A percentile compares a stretch with the other conserved stretches of the same genome.
Evolutionary conservation across 1,284 basidiomycete genomes (phyloP).

Genomic region (Tilletia walkeri): DNA sequence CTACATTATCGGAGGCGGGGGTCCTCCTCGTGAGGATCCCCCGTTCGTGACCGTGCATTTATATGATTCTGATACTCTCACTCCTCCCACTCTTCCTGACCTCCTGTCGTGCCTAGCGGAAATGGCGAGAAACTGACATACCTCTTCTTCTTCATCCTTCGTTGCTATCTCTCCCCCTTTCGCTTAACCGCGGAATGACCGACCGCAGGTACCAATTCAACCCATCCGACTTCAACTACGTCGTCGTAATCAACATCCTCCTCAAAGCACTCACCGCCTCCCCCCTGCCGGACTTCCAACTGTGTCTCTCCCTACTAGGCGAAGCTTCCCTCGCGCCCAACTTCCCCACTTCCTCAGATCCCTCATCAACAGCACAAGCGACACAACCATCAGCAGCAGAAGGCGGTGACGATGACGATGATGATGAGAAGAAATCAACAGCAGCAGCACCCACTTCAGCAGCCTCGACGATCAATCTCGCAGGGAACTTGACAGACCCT

Average conservation of each 20-base stretch:
- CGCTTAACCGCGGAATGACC: too few relatives aligned
- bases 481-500: constrained; percentile 51
- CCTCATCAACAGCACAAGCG: too few relatives aligned
- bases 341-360: constrained; percentile 14
- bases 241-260: constrained; percentile 89
- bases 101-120: too few relatives aligned
- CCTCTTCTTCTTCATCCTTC: constrained; percentile 18
- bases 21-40: too few relatives aligned
- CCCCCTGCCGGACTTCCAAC: constrained; percentile 78
- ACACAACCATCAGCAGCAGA: constrained; percentile 22
- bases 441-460: background rate
- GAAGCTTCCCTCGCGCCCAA: constrained; percentile 58
- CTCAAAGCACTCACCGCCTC: constrained; percentile 85
- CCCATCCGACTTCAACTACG: constrained; percentile 84
- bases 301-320: constrained; percentile 83
- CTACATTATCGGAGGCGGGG: constrained; percentile 19
- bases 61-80: too few relatives aligned
- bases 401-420: constrained; percentile 20
- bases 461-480: constrained; percentile 58
- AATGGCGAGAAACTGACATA: background rate
- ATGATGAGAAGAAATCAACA: constrained; percentile 23
- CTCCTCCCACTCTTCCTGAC: too few relatives aligned
- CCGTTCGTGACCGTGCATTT: too few relatives aligned
- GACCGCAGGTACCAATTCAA: constrained; percentile 89
- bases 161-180: too few relatives aligned